Base-by-base conservation (phyloP, 805 yeast genomes). In the Schwanniomyces vanrijiae region DNA sequence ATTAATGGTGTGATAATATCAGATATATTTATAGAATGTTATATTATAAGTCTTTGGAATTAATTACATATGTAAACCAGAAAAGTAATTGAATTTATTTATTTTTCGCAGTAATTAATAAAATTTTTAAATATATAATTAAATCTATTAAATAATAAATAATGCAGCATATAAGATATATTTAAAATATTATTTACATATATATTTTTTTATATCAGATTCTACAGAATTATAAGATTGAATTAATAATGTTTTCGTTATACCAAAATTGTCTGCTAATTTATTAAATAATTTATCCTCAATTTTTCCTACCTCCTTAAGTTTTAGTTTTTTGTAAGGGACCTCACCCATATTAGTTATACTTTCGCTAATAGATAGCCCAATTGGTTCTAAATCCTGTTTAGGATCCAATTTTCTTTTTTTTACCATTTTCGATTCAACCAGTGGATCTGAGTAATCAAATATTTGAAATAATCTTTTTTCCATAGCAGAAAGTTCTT, bases 401-500 rank as follows among this genome's bases (percentile, higher is more conserved):
- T 46, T 42, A 9, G 37, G 29, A 31, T 42, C 43, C 9, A 43
- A 40, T 14, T 41, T 46, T 40, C 48, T 37, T 35, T 18, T 45
- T 13, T 26, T 31, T 4, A 16, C 11, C 2, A 29, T n/a, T 8
- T 24, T 29, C 6, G 28, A 5, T 3, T 26, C 11, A n/a, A 31
- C 18, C 19, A n/a, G 21, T 2, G 22, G 9, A n/a, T 47, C 28
- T 10, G 38, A 45, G 18, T 14, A 40, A 29, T 60, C 66, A 49
- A 73, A 73, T 8, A 73, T 65, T 47, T 59, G 66, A 46, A 48
- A 58, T 22, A 72, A 59, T 44, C 69, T 57, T 42, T 62, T 62
- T 16, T 65, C 62, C 61, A 67, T 60, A 14, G 60, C 55, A 2
- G 67, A 53, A 6, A 62, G 50, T 18, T 52, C 55, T 13, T 48